Base-by-base conservation (phyloP, 2,329 filamentous ascomycete genomes). In the Colletotrichum tropicale region DNA sequence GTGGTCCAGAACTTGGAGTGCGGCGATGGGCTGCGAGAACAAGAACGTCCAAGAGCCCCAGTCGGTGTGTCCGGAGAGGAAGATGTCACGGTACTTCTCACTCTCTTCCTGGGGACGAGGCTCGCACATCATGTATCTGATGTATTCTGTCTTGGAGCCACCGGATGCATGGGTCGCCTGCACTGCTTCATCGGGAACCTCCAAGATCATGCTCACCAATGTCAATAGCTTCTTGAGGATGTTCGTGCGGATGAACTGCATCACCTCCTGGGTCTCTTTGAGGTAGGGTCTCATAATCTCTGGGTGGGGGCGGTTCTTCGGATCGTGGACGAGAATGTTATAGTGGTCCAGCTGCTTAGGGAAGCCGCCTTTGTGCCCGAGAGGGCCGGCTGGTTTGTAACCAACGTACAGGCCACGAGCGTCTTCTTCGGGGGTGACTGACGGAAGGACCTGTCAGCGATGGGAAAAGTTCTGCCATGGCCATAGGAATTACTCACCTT, bases 11-110 rank as follows among this genome's bases (percentile, higher is more conserved):
- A 87, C 80, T 66, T 86, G 84, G 3, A 87, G 78, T 0, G 83
- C 85, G 1, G 84, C 80, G 9, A 87, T 82, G 21, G 84, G 81
- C 75, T 86, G 85, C 30, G 80, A 82, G 80, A 85, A 84, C 15
- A 86, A 79, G 18, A 87, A 80, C 0, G 84, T 86, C 36, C 84
- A 78, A 8, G 82, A 82, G 13, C 84, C 84, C 75, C 43, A 86
- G 70, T 87, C 85, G 5, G 85, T 85, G 78, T 87, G 85, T n/a
- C 83, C 85, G 12, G 84, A 80, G 5, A 84, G 82, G 80, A 83
- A 85, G n/a, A 84, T 82, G 75, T 85, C 82, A 12, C 84, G 79
- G 62, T 83, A 83, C 66, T 82, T 83, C 34, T 80, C 80, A 60
- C 85, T 84, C n/a, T 84, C 84, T 30, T 81, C 81, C 9, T 76